Evolutionary conservation across 495 filamentous ascomycete species (phyloP).

Genomic region (Apodospora peruviana): DNA sequence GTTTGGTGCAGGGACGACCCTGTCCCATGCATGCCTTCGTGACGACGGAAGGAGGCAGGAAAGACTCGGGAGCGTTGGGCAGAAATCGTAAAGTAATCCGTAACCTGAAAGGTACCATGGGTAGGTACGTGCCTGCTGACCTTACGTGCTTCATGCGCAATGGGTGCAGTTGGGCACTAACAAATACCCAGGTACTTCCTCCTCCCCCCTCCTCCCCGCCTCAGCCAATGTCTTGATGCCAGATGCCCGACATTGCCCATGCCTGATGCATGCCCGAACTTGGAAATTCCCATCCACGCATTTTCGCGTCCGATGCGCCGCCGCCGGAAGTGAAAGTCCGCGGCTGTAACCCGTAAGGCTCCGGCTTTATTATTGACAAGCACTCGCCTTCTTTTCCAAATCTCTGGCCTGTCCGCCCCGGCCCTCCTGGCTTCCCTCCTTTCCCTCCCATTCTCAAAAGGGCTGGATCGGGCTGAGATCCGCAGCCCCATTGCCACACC

Average conservation of each 20-base stretch:
- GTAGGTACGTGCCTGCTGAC: too few species aligned
- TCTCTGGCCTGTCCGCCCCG: too few species aligned
- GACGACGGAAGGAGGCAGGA: background rate
- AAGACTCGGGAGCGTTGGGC: background rate
- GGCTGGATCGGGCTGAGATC: too few species aligned
- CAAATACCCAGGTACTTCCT: too few species aligned
- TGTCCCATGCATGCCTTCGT: background rate
- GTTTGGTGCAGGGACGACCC: background rate
- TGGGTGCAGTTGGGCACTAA: background rate
- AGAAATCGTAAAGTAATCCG: background rate
- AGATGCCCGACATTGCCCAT: background rate
- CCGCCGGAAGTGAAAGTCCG: background rate
- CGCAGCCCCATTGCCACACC: background rate
- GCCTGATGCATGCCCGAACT: background rate
- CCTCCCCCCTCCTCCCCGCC: too few species aligned
- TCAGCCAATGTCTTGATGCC: background rate
- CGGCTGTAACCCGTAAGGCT: too few species aligned
- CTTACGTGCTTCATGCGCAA: background rate
- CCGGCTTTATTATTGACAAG: constrained; percentile 1
- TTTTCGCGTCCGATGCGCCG: background rate
- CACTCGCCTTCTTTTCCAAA: too few species aligned
- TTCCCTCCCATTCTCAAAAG: background rate
- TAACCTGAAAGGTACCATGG: too few species aligned
- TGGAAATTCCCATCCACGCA: background rate
- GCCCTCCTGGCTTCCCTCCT: background rate